phyloP scores from a whole-genome alignment of 352 stramenopile genomes.

The Phytophthora sansomeana region DNA sequence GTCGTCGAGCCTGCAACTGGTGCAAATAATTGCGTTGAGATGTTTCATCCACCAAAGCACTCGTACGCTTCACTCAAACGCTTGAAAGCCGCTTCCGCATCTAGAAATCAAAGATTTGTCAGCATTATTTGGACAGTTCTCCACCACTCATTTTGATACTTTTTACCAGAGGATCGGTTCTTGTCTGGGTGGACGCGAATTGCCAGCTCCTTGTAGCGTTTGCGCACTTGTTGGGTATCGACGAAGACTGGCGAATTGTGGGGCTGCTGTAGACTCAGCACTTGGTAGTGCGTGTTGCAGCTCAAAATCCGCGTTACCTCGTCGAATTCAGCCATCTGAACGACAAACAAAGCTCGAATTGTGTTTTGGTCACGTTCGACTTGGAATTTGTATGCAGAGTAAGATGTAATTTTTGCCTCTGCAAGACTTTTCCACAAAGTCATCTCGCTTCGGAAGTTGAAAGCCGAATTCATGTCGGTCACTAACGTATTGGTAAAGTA shows the following conservation, averaged over 20 bases:
- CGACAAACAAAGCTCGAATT: too few species aligned
- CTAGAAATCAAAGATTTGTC: constrained; percentile 34
- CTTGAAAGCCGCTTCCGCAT: constrained; percentile 81
- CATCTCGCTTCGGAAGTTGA: too few species aligned
- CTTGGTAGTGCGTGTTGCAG: constrained; percentile 52
- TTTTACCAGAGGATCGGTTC: constrained; percentile 48
- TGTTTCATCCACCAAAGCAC: constrained; percentile 60
- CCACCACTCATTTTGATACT: background rate
- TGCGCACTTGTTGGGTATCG: constrained; percentile 41
- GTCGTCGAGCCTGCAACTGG: constrained; percentile 25
- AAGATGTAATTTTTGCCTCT: too few species aligned
- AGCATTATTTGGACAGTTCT: background rate
- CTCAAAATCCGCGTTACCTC: constrained; percentile 39
- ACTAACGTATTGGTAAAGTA: too few species aligned
- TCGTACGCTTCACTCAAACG: constrained; percentile 81
- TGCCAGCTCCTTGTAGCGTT: constrained; percentile 59
- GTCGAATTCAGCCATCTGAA: constrained; percentile 4
- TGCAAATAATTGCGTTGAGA: constrained; percentile 64
- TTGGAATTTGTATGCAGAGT: background rate
- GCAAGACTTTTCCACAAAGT: too few species aligned
- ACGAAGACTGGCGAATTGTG: constrained; percentile 19
- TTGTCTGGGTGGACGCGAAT: constrained; percentile 72
- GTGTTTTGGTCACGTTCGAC: background rate
- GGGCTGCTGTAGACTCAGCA: constrained; percentile 41
- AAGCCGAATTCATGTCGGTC: too few species aligned